Base-by-base conservation (phyloP, 306 rosid species). In the Corylus americana region DNA sequence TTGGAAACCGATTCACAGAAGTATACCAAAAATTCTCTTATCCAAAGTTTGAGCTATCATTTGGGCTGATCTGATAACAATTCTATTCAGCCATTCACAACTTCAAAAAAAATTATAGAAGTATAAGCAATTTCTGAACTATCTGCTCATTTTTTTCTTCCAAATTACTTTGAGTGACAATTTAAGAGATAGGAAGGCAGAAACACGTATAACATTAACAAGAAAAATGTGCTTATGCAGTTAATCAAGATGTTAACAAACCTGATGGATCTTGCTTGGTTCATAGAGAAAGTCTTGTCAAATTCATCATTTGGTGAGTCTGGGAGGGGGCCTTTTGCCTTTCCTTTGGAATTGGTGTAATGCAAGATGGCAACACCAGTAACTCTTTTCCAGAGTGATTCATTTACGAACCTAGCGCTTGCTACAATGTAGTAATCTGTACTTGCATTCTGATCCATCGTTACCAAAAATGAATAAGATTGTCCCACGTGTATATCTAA, bases 191-290 rank as follows among this genome's bases (percentile, higher is more conserved):
- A 5, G 45, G 44, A 63, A 31, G 45, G 14, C 5, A 31, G 35
- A n/a, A 31, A 6, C 14, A 37, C 13, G 14, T 7, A 63, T 63
- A 10, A 20, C 3, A 11, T 29, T 29, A 62, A 31, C 17, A 27
- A 27, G 42, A 8, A 62, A 45, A 71, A 9, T 27, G 27, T 7
- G 16, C 39, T 1, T 5, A 76, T 18, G 74, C 49, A 49, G 68
- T 59, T 58, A 55, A 75, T 37, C 69, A 51, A 0, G 76, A 55
- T 35, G 55, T 54, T n/a, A 71, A 79, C 77, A 82, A 31, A 94
- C 98, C 98, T 92, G 89, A 94, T 91, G 70, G 97, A 91, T 90
- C 97, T 86, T 51, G 98, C 98, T 83, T 94, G 98, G 92, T 94
- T 94, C 98, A 94, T 94, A 39, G 98, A 94, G 89, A 74, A 92